Evolutionary conservation across 2,329 filamentous ascomycete genomes (phyloP).

Genomic region (Alternaria sp.): DNA sequence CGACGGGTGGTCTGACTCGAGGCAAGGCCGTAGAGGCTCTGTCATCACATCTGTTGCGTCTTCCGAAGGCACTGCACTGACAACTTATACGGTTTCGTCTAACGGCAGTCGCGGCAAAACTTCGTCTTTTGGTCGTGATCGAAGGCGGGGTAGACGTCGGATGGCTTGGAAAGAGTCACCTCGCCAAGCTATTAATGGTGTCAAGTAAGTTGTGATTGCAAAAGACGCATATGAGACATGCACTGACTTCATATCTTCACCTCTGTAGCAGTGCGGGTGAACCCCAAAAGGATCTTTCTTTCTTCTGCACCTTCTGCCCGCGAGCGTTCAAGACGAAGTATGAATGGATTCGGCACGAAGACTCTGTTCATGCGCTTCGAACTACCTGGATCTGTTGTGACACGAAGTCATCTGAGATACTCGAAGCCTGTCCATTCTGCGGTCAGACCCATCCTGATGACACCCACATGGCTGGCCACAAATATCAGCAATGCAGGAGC

Average conservation of each 20-base stretch:
- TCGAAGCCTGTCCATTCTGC: slow-evolving; percentile 46
- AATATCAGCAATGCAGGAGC: slow-evolving; percentile 46
- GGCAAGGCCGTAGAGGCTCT: slow-evolving; percentile 35
- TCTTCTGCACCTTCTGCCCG: slow-evolving; percentile 50
- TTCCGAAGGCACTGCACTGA: slow-evolving; percentile 44
- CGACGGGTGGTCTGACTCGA: slow-evolving; percentile 37
- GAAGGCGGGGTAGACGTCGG: slow-evolving; percentile 45
- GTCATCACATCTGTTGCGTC: slow-evolving; percentile 44
- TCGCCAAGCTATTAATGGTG: slow-evolving; percentile 39
- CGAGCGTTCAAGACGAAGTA: slow-evolving; percentile 50
- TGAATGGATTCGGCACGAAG: slow-evolving; percentile 51
- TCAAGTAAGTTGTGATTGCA: slow-evolving; percentile 21
- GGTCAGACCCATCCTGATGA: slow-evolving; percentile 45
- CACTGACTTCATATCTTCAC: background rate
- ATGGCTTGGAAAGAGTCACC: slow-evolving; percentile 48
- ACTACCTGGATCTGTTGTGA: slow-evolving; percentile 51
- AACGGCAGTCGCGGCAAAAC: slow-evolving; percentile 45
- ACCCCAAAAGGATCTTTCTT: slow-evolving; percentile 21
- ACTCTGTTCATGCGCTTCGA: slow-evolving; percentile 49
- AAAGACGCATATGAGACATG: background rate
- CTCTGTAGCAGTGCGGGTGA: background rate
- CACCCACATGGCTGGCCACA: slow-evolving; percentile 45
- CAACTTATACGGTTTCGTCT: slow-evolving; percentile 45
- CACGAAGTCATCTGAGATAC: slow-evolving; percentile 28
- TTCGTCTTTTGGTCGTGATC: slow-evolving; percentile 47